Conservation (phyloP, 371 early-diverging fungal genomes). For the Chytridiales sp. region DNA sequence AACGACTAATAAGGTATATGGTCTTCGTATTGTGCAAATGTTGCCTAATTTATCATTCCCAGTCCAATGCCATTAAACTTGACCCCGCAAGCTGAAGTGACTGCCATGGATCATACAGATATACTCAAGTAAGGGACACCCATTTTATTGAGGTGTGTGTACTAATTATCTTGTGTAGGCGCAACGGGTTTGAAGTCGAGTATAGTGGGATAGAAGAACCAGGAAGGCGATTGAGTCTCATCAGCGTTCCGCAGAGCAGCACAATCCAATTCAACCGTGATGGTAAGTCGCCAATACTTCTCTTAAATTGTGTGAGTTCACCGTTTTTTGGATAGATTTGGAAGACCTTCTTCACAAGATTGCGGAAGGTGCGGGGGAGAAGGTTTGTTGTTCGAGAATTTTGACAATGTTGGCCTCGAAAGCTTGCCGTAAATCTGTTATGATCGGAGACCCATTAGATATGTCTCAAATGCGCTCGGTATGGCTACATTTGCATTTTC, state of each 20-base stretch:
- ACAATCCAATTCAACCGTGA: slow-evolving; percentile 28
- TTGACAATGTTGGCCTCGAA: slow-evolving; percentile 55
- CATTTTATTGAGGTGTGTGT: background rate
- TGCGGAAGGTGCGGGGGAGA: slow-evolving; percentile 23
- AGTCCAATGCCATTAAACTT: slow-evolving; percentile 66
- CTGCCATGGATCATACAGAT: slow-evolving; percentile 74
- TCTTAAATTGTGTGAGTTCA: no score
- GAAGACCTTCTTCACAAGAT: slow-evolving; percentile 63
- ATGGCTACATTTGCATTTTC: background rate
- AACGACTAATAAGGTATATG: slow-evolving; percentile 57
- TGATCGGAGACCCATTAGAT: slow-evolving; percentile 77
- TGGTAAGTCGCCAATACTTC: slow-evolving; percentile 14
- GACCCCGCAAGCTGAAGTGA: slow-evolving; percentile 73
- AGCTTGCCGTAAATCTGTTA: slow-evolving; percentile 66
- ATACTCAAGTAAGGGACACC: slow-evolving; percentile 58
- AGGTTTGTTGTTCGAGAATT: slow-evolving; percentile 33
- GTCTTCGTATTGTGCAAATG: background rate
- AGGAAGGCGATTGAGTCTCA: slow-evolving; percentile 60
- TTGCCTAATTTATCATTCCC: slow-evolving; percentile 6
- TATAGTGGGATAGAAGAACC: slow-evolving; percentile 59
- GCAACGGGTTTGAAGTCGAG: slow-evolving; percentile 77
- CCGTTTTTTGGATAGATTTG: slow-evolving; percentile 56
- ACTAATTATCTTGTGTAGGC: slow-evolving; percentile 22
- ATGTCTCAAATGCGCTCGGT: slow-evolving; percentile 65
- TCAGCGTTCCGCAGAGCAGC: slow-evolving; percentile 45